phyloP scores from a whole-genome alignment of 2,329 filamentous ascomycete genomes.

The Annulohypoxylon truncatum region DNA sequence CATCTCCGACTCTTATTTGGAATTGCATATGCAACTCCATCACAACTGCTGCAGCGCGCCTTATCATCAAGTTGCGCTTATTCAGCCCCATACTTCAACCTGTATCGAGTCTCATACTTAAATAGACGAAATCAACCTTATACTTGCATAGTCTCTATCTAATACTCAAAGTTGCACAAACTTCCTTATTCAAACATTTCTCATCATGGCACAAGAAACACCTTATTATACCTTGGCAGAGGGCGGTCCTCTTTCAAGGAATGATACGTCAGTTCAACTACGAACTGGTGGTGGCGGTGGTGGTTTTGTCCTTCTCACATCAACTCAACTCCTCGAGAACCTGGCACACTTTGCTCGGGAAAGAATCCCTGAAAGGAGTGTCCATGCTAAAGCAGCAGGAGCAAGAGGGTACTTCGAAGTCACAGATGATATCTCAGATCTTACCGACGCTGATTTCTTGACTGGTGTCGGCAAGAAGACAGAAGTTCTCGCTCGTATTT shows the following conservation, averaged over 20 bases:
- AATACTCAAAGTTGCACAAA: not conserved
- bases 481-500: constrained; percentile 42
- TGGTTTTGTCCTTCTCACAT: constrained; percentile 34
- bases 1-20: not conserved
- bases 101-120: not conserved
- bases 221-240: constrained; percentile 37
- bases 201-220: constrained; percentile 17
- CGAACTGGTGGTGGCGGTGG: constrained; percentile 32
- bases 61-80: constrained; percentile 8
- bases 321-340: constrained; percentile 41
- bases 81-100: constrained; percentile 10
- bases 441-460: constrained; percentile 43
- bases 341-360: constrained; percentile 40
- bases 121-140: not conserved
- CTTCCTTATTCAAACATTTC: not conserved
- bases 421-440: constrained; percentile 43
- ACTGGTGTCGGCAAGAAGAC: constrained; percentile 44
- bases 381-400: constrained; percentile 40
- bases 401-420: constrained; percentile 44
- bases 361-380: constrained; percentile 43
- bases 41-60: not conserved
- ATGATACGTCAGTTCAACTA: constrained; percentile 34
- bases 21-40: not conserved
- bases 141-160: not conserved
- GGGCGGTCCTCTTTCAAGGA: constrained; percentile 27